Percentiles rank a stretch among this genome's conserved stretches.
Conservation (phyloP, 768 basidiomycete species). For the Coprinopsis sp. region DNA sequence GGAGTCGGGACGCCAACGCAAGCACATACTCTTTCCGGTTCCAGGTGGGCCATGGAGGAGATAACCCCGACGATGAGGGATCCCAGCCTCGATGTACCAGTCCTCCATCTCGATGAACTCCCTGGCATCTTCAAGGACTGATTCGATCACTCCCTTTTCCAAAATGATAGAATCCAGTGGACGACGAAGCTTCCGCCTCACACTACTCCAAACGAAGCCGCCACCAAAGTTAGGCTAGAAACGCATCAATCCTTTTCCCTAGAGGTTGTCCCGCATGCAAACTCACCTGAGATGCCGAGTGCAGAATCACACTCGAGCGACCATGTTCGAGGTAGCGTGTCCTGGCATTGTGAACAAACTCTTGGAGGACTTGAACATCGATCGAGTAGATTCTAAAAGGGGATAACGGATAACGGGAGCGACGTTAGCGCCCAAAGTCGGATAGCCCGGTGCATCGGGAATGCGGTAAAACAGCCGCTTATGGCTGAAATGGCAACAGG, state of each 20-base stretch:
- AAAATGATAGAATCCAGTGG: constrained; percentile 52
- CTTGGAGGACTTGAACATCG: constrained; percentile 30
- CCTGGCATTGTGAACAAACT: constrained; percentile 33
- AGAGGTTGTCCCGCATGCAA: neutral
- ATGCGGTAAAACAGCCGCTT: neutral
- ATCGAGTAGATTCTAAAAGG: constrained; percentile 35
- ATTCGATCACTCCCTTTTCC: constrained; percentile 40
- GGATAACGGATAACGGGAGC: neutral
- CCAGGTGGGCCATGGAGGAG: constrained; percentile 58
- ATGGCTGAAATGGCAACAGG: too few relatives aligned
- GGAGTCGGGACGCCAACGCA: constrained; percentile 6
- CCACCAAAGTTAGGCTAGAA: constrained; percentile 34
- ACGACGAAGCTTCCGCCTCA: constrained; percentile 46
- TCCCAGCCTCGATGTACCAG: constrained; percentile 57
- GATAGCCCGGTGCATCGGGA: neutral
- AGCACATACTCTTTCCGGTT: constrained; percentile 50
- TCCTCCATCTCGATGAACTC: constrained; percentile 50
- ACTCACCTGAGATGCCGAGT: constrained; percentile 28
- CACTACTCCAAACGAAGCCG: constrained; percentile 37
- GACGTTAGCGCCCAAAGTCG: neutral
- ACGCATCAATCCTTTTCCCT: neutral
- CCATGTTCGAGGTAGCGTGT: constrained; percentile 30
- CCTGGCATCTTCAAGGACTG: constrained; percentile 43
- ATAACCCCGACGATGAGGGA: constrained; percentile 55
- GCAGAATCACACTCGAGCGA: constrained; percentile 30